Evolutionary conservation across 148 eudicot species (phyloP), one percentile per base, ranked within the genome.

Genomic region (Camellia lanceoleosa): DNA sequence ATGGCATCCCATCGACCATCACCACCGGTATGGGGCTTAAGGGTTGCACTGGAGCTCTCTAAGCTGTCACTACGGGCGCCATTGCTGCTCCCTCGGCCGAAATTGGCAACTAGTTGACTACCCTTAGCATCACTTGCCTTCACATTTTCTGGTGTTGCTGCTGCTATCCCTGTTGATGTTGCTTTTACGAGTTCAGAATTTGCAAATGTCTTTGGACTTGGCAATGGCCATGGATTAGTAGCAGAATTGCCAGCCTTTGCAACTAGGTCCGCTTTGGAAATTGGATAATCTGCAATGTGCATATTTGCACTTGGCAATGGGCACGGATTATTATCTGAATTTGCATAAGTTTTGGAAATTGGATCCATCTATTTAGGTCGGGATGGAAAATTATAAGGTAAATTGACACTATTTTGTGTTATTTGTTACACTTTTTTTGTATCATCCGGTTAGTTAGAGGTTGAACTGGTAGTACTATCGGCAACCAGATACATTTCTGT

Each of bases 1-100:
- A 94, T 87, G n/a, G 94, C 98, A 59, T 92, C 94, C 98, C 98
- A 94, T 80, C 97, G 71, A 18, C 85, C 79, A 82, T 94, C 92
- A 3, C 94, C 93, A 3, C 98, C 97, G 44, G 97, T 94, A 71
- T 94, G 98, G 47, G 98, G 98, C 84, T 83, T 90, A n/a, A 80
- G 55, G n/a, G 84, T 87, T 43, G 87, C 84, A 79, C 82, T 83
- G 3, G 87, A 83, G 79, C 92, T 92, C 76, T 94, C 98, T 63
- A 87, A 67, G 85, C 98, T 92, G 80, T 94, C 85, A 76, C 93
- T 92, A 8, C 92, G 82, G 73, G 43, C 68, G 59, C 65, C 68
- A 63, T 72, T 75, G 30, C 72, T 68, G 44, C 71, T 75, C 5
- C 68, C 84, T 61, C 82, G 58, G 62, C 80, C 61, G 16, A 79